phyloP scores from a whole-genome alignment of 495 filamentous ascomycete species.

The Talaromyces proteolyticus region DNA sequence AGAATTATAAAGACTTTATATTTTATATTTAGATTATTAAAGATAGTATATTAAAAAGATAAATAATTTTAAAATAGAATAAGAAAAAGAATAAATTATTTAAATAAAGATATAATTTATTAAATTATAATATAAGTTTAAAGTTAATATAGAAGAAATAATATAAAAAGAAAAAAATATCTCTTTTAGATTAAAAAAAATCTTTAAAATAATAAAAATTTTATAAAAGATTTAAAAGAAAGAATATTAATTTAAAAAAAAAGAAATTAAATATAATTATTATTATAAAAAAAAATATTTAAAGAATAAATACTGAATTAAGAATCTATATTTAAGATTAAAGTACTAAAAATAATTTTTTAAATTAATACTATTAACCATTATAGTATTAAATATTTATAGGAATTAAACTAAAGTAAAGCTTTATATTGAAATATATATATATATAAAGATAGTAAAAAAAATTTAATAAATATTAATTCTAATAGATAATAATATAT shows the following conservation, averaged over 20 bases:
- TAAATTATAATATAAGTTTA: too few relatives aligned
- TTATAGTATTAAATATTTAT: background rate
- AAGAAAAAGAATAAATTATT: background rate
- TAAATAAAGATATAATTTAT: background rate
- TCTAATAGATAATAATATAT: background rate
- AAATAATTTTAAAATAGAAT: background rate
- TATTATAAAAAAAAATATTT: background rate
- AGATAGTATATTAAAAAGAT: background rate
- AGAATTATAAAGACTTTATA: background rate
- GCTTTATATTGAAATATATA: background rate
- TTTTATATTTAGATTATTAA: background rate
- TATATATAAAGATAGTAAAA: background rate
- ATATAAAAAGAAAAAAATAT: too few relatives aligned
- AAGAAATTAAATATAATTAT: background rate
- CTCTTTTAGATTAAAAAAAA: too few relatives aligned
- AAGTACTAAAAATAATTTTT: background rate
- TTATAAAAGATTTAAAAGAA: background rate
- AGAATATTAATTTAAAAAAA: background rate
- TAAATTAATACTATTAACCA: background rate
- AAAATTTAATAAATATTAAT: background rate
- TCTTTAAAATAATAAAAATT: background rate
- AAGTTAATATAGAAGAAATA: too few relatives aligned
- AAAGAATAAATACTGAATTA: background rate
- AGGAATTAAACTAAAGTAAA: background rate
- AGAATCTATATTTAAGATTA: background rate